phyloP scores from a whole-genome alignment of 306 rosid genomes.

The Pterocarpus macrocarpus region DNA sequence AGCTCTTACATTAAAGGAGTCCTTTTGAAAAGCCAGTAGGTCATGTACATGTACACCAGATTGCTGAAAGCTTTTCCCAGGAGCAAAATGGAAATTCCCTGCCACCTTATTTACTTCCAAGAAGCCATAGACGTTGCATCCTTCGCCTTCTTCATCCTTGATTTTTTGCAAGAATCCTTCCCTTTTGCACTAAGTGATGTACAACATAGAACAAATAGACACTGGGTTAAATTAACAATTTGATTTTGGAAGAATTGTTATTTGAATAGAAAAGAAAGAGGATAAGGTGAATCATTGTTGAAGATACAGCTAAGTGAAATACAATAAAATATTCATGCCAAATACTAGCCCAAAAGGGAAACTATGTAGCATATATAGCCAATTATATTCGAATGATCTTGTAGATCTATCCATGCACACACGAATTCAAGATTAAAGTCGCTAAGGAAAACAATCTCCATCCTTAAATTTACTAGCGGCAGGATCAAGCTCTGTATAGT shows the following conservation, averaged over 20 bases:
- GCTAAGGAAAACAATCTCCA: conserved; percentile 20
- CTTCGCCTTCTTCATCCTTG: conserved; percentile 99
- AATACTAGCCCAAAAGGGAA: not conserved
- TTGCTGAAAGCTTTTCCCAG: conserved; percentile 99
- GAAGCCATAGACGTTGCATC: conserved; percentile 94
- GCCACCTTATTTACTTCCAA: conserved; percentile 98
- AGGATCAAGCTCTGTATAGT: conserved; percentile 1
- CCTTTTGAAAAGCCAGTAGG: conserved; percentile 91
- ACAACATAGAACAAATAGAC: conserved; percentile 35
- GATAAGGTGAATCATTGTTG: not conserved
- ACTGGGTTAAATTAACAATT: conserved; percentile 27
- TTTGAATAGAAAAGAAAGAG: conserved; percentile 13
- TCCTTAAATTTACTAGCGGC: conserved; percentile 28
- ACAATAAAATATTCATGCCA: not conserved
- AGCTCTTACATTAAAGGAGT: conserved; percentile 88
- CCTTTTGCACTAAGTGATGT: conserved; percentile 84
- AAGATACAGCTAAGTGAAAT: conserved; percentile 35
- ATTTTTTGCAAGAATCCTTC: conserved; percentile 96
- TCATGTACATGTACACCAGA: conserved; percentile 93
- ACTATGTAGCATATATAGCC: not conserved
- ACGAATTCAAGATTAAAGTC: conserved; percentile 38
- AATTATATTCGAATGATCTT: conserved; percentile 25
- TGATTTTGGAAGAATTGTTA: conserved; percentile 23
- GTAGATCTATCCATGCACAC: conserved; percentile 12
- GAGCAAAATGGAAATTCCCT: conserved; percentile 98